Percentiles rank a stretch among this genome's conserved stretches.
Conservation (phyloP, 2,329 filamentous ascomycete species). For the Penicillium oxalicum region DNA sequence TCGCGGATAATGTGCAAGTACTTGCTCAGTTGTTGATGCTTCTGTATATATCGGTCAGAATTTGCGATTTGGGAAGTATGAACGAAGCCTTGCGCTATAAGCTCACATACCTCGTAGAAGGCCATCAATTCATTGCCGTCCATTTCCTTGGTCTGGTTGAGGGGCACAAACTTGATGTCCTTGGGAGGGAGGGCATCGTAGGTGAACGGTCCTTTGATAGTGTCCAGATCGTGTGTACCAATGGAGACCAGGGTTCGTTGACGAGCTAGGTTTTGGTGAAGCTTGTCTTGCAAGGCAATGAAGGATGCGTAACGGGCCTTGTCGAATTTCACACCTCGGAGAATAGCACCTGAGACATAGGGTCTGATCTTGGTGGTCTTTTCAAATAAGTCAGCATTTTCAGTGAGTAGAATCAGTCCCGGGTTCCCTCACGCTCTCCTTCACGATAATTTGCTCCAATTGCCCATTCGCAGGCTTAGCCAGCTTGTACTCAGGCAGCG, state of each 20-base stretch:
- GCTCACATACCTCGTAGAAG: slow-evolving; percentile 64
- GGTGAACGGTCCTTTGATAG: slow-evolving; percentile 86
- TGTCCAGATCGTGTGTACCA: slow-evolving; percentile 94
- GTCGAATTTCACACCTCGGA: slow-evolving; percentile 87
- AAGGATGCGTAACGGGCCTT: slow-evolving; percentile 91
- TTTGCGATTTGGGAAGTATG: slow-evolving; percentile 8
- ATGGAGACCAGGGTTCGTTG: slow-evolving; percentile 94
- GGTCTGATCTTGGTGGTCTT: slow-evolving; percentile 73
- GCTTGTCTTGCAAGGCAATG: slow-evolving; percentile 95
- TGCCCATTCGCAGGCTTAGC: slow-evolving; percentile 66
- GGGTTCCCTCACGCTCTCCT: slow-evolving; percentile 49
- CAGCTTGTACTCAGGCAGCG: slow-evolving; percentile 73
- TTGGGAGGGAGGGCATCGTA: slow-evolving; percentile 91
- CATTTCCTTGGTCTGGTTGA: slow-evolving; percentile 90
- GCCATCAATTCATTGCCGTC: slow-evolving; percentile 81
- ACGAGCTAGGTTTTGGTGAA: slow-evolving; percentile 91
- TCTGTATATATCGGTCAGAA: slow-evolving; percentile 44
- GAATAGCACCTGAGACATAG: slow-evolving; percentile 80
- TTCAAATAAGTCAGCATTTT: slow-evolving; percentile 4
- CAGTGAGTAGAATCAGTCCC: background rate
- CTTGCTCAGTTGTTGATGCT: slow-evolving; percentile 82
- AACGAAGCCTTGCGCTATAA: background rate
- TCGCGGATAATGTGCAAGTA: slow-evolving; percentile 94
- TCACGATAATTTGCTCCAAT: slow-evolving; percentile 74
- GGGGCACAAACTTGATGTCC: slow-evolving; percentile 80